Evolutionary conservation across 176 grass and related monocot species (phyloP).

Genomic region (Calamus simplicifolius): DNA sequence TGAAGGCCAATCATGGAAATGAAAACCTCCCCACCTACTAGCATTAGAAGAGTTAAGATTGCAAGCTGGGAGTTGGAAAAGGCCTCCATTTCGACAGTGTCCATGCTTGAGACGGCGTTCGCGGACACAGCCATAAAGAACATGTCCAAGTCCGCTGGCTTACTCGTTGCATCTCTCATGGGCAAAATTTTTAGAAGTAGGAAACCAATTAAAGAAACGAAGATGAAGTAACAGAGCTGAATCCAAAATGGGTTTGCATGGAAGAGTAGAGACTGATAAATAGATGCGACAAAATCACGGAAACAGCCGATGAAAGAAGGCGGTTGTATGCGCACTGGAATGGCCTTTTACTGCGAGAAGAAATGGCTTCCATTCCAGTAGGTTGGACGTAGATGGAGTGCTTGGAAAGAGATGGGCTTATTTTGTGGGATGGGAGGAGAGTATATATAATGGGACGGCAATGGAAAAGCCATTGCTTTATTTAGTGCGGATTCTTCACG

Average conservation of each 20-base stretch:
- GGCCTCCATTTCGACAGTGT: conserved; percentile 46
- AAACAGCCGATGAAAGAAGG: too few species aligned
- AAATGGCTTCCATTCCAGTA: too few species aligned
- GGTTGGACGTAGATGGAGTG: too few species aligned
- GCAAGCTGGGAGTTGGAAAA: conserved; percentile 74
- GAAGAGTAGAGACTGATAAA: conserved; percentile 19
- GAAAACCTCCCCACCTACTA: conserved; percentile 64
- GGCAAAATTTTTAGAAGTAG: conserved; percentile 38
- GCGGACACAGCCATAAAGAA: conserved; percentile 64
- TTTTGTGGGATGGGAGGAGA: too few species aligned
- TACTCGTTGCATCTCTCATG: conserved; percentile 9
- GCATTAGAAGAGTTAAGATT: conserved; percentile 50
- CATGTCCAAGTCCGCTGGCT: conserved; percentile 30
- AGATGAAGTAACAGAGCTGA: conserved; percentile 56
- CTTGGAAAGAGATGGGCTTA: too few species aligned
- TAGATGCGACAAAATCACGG: too few species aligned
- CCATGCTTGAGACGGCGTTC: too few species aligned
- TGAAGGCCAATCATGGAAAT: conserved; percentile 48
- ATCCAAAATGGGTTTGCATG: conserved; percentile 48
- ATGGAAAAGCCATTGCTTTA: too few species aligned
- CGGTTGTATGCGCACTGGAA: too few species aligned
- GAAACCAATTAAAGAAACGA: conserved; percentile 34
- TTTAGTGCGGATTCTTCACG: too few species aligned
- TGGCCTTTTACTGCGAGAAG: too few species aligned
- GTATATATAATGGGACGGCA: too few species aligned